Base-by-base conservation (phyloP, 2,329 filamentous ascomycete species). In the Pseudogymnoascus sp. region DNA sequence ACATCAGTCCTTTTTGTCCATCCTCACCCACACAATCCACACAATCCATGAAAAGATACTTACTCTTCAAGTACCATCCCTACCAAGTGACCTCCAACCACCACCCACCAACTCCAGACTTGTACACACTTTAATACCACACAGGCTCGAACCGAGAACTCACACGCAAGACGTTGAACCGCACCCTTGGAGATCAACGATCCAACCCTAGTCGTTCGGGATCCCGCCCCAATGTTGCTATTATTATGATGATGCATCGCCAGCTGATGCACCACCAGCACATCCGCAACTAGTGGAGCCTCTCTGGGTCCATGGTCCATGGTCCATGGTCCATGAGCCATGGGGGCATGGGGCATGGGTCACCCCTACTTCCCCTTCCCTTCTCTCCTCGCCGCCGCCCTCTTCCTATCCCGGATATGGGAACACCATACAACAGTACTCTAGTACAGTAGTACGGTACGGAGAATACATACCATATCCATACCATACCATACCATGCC, bases 261-360 rank as follows among this genome's bases (percentile, higher is more conserved):
- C 44, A 51, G 44, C 44, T 51, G 42, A 48, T 48, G 44, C 44
- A 51, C 44, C 44, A 51, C 44, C 44, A 51, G 25, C 42, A 51
- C 42, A 51, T 51, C 42, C 42, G 42, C 42, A 2, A 13, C 10
- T 21, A 21, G 21, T 21, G 21, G 21, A 21, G 21, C 21, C 21
- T 21, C 21, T 21, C 21, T 21, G 21, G 21, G 21, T 21, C 21
- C 21, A 21, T 21, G 21, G 21, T 21, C 21, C 21, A 21, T 21
- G 21, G 21, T 21, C 21, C 21, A 21, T 21, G 21, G 21, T 21
- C 21, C 21, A 21, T 21, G 21, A 4, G 21, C 21, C 21, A 21
- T 21, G 21, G 21, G 21, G 21, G 21, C 21, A 21, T 21, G 21
- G 21, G 21, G 4, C 21, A 21, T 48, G 42, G 42, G 42, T 5